Evolutionary conservation across 768 basidiomycete species (phyloP).

Genomic region (Naganishia kalamii): DNA sequence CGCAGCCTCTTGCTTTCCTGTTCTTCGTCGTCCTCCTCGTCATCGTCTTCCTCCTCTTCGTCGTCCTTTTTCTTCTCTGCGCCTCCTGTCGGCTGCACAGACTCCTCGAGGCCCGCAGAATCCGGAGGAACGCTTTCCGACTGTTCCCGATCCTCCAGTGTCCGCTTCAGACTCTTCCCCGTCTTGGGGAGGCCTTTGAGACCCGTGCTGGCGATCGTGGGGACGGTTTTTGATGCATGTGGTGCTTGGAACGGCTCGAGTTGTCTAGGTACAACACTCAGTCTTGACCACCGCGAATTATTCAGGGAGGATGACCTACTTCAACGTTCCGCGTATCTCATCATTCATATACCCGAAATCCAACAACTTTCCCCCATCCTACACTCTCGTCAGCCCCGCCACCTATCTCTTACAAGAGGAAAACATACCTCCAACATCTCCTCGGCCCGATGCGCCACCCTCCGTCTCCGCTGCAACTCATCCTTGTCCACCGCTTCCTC

Average conservation of each 20-base stretch:
- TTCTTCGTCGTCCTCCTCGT: conserved; percentile 3
- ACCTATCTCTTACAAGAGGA: no score
- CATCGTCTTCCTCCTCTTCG: conserved; percentile 14
- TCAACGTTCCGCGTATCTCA: conserved; percentile 62
- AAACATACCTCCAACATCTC: conserved; percentile 69
- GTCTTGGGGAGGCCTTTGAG: background rate
- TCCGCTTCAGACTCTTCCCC: background rate
- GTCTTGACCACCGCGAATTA: conserved; percentile 27
- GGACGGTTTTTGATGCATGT: background rate
- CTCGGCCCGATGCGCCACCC: conserved; percentile 71
- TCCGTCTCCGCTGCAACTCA: conserved; percentile 59
- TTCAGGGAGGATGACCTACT: conserved; percentile 56
- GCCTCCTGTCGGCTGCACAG: conserved; percentile 14
- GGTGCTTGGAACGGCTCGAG: conserved; percentile 14
- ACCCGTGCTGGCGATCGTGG: background rate
- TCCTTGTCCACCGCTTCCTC: conserved; percentile 64
- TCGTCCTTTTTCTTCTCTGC: background rate
- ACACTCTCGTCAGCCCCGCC: background rate
- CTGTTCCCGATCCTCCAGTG: background rate
- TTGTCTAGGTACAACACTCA: background rate
- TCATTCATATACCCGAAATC: conserved; percentile 72
- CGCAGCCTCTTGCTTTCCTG: conserved; percentile 7
- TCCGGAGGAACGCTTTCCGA: conserved; percentile 8
- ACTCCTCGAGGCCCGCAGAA: background rate
- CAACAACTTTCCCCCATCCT: conserved; percentile 71